These are phyloP conservation scores for Tricholoma flavovirens DNA, from an alignment of 768 basidiomycete genomes.

Conservation along the genomic window DNA sequence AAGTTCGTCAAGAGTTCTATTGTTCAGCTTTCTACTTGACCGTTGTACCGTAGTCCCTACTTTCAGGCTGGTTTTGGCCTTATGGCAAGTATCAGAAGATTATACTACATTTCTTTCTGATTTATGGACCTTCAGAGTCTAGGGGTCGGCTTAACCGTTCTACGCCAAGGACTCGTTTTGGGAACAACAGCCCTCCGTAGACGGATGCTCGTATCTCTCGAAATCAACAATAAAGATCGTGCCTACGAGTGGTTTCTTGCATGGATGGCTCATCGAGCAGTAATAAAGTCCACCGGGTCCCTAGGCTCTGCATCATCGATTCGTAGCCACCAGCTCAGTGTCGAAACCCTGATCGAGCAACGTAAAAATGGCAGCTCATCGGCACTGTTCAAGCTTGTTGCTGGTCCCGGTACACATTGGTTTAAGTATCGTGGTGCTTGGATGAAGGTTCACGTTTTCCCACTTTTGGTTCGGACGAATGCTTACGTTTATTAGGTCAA, in stretches of 20 bases:
- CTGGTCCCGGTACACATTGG: constrained; percentile 92
- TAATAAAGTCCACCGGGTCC: constrained; percentile 18
- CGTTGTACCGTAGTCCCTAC: constrained; percentile 69
- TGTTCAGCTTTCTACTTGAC: constrained; percentile 2
- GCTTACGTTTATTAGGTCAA: constrained; percentile 57
- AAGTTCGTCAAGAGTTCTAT: constrained; percentile 46
- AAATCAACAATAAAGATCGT: constrained; percentile 93
- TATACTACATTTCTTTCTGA: neutral
- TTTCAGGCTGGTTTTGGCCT: constrained; percentile 98
- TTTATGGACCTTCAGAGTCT: constrained; percentile 59
- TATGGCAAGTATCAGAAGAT: constrained; percentile 54
- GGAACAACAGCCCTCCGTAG: constrained; percentile 75
- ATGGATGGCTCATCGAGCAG: constrained; percentile 84
- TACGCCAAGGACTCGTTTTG: constrained; percentile 65
- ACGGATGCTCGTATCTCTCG: constrained; percentile 88
- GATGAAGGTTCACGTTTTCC: constrained; percentile 70
- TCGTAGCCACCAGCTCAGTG: constrained; percentile 87
- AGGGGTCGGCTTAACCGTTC: constrained; percentile 73
- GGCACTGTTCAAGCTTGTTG: constrained; percentile 88
- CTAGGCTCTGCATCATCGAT: constrained; percentile 41
- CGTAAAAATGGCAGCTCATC: constrained; percentile 88
- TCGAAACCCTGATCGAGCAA: constrained; percentile 88
- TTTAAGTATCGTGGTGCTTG: constrained; percentile 87
- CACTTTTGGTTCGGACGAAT: neutral
- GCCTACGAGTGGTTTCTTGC: constrained; percentile 95